Evolutionary conservation across 768 basidiomycete genomes (phyloP).

Genomic region (Phaeotremella skinneri): DNA sequence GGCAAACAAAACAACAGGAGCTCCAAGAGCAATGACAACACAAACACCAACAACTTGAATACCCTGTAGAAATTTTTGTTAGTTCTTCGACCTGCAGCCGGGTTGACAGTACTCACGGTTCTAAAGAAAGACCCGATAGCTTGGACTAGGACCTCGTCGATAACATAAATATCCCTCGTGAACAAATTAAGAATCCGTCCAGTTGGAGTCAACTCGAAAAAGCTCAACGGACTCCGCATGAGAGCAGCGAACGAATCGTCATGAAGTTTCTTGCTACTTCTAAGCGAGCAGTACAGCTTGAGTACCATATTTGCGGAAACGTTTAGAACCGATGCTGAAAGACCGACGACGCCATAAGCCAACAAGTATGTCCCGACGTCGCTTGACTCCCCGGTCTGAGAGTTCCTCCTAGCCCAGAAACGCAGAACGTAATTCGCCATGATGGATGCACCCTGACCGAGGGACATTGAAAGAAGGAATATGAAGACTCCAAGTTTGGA

Average conservation of each 20-base stretch:
- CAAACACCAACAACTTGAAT: constrained; percentile 49
- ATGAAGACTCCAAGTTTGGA: constrained; percentile 67
- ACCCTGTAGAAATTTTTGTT: constrained; percentile 23
- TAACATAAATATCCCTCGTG: constrained; percentile 67
- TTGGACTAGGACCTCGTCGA: constrained; percentile 77
- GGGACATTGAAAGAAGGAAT: constrained; percentile 60
- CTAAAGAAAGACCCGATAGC: constrained; percentile 71
- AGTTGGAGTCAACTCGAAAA: constrained; percentile 85
- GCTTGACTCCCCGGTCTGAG: constrained; percentile 59
- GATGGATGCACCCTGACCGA: constrained; percentile 64
- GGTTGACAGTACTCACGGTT: constrained; percentile 62
- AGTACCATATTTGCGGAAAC: constrained; percentile 64
- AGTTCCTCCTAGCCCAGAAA: constrained; percentile 78
- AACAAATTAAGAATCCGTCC: constrained; percentile 89
- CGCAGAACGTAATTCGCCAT: constrained; percentile 59
- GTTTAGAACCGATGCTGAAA: constrained; percentile 60
- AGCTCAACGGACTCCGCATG: constrained; percentile 77
- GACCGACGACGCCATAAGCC: constrained; percentile 64
- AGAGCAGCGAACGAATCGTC: constrained; percentile 65
- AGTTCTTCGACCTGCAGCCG: no score
- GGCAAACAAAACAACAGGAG: constrained; percentile 76
- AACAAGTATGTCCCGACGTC: constrained; percentile 60
- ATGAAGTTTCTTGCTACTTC: constrained; percentile 72
- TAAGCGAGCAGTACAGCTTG: constrained; percentile 72
- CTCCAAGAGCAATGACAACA: constrained; percentile 71